A percentile compares a stretch with the other conserved stretches of the same genome.
Conservation (phyloP, 768 basidiomycete genomes). For the Boletus vermiculosoides region DNA sequence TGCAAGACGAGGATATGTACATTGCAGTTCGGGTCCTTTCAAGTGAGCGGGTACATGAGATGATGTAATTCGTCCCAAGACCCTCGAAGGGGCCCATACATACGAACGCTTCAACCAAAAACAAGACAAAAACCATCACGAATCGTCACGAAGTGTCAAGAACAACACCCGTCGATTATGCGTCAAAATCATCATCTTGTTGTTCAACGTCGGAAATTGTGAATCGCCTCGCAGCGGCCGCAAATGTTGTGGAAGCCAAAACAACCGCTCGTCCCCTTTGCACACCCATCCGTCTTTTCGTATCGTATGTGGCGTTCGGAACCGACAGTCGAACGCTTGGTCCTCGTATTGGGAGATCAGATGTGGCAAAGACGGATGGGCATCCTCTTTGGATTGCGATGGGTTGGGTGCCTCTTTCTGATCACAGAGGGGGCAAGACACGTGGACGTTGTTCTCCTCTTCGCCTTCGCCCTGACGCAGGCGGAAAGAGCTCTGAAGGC, state of each 20-base stretch:
- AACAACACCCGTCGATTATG: slow-evolving; percentile 4
- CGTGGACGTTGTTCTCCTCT: too few relatives aligned
- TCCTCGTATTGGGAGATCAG: slow-evolving; percentile 6
- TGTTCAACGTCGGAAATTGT: not conserved
- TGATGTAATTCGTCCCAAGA: too few relatives aligned
- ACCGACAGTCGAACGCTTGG: slow-evolving; percentile 1
- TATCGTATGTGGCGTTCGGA: slow-evolving; percentile 4
- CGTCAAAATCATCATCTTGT: slow-evolving; percentile 9
- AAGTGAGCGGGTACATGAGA: too few relatives aligned
- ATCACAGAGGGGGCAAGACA: too few relatives aligned
- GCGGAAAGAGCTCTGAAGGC: too few relatives aligned
- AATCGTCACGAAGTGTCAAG: not conserved
- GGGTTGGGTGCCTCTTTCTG: too few relatives aligned
- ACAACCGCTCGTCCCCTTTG: slow-evolving; percentile 4
- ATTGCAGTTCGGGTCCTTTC: too few relatives aligned
- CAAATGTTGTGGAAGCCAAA: slow-evolving; percentile 6
- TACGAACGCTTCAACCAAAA: too few relatives aligned
- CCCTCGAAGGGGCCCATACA: too few relatives aligned
- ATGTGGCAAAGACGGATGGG: not conserved
- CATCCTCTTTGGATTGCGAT: not conserved
- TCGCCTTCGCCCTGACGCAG: too few relatives aligned
- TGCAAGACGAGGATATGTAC: too few relatives aligned
- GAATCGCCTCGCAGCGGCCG: not conserved
- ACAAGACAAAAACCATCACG: too few relatives aligned
- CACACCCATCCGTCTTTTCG: slow-evolving; percentile 15